Base-by-base conservation (phyloP, 441 rosid genomes). In the Mallotus japonicus region DNA sequence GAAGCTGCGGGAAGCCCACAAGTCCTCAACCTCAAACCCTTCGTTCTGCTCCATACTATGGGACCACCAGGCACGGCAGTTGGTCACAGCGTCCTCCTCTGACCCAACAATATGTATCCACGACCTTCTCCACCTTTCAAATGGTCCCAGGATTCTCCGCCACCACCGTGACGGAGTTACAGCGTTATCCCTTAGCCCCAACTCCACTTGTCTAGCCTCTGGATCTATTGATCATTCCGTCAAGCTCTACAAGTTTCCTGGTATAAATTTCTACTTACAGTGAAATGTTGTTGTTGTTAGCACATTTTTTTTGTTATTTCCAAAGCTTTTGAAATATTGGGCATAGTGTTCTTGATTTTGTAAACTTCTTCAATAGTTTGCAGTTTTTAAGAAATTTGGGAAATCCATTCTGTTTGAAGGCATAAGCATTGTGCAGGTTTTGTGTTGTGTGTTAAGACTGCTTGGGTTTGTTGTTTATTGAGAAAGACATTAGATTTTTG, bases 111-210 rank as follows among this genome's bases (percentile, higher is more conserved):
- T 95, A 65, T 87, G 87, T 50, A 82, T 95, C 73, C 98, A 92
- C 82, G 92, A 95, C 61, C 82, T 90, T 37, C 86, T 89, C 37
- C 85, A 86, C 55, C 86, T 85, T 69, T 90, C 95, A 37, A 79
- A 72, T 77, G 71, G 81, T 0, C 89, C 99, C 1, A 87, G 75
- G 78, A 58, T 91, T 69, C 92, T 95, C 53, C 92, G 97, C 28
- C 99, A 92, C 84, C 99, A 95, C 75, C 92, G 91, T 11, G 99
- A 95, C 56, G 97, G 98, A 28, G 96, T 91, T 78, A 92, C 98
- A 11, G 86, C 97, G 44, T 69, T 92, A 40, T 91, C 96, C 37
- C 88, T 95, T 34, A 92, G 96, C 84, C 89, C 89, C 54, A 90
- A 95, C 76, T 91, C 95, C 71, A 84, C 98, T 62, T 88, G 92